Base-by-base conservation (phyloP, 768 basidiomycete species). In the Trametes punicea region DNA sequence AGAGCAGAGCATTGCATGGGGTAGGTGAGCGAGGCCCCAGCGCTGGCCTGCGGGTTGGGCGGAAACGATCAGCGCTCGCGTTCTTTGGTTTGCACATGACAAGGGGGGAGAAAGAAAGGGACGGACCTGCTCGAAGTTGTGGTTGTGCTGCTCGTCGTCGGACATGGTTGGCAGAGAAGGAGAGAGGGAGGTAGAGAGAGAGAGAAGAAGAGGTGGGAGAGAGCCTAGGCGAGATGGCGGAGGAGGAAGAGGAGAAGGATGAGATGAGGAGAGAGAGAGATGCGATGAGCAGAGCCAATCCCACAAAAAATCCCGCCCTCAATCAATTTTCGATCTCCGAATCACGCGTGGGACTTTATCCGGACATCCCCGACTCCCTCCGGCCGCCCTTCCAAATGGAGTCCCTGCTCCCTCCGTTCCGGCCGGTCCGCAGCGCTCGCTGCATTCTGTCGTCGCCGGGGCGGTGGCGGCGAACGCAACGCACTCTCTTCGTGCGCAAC, bases 1-100 rank as follows among this genome's bases (percentile, higher is more conserved):
- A 98, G 88, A 67, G 93, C 94, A 72, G 96, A 98, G 79, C 97
- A 98, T 81, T 93, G 90, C 86, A 84, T 89, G 64, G 90, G 90
- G 77, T 69, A 90, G 69, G 90, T 91, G 71, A 74, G 65, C 60
- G 90, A 91, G 68, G 90, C 89, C 62, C 86, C 87, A 58, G 90
- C 81, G 70, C 64, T 77, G 66, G 82, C 83, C 88, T 90, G 62
- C 50, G 41, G 41, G 57, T 46, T 23, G 53, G 41, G 36, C 58
- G 55, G 42, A 38, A 30, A 30, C n/a, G 54, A 25, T 45, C 31
- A 47, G 52, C 27, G 53, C 33, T 46, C 55, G 36, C 34, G 65
- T 65, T 23, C 18, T 34, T 8, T 7, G 34, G 5, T 36, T 36
- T 36, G 11, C 44, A 38, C 59, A 44, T 52, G 40, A 47, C 48